Evolutionary conservation across 176 grass and related monocot genomes (phyloP), one percentile per base, ranked within the genome.

Genomic region (Lolium rigidum): DNA sequence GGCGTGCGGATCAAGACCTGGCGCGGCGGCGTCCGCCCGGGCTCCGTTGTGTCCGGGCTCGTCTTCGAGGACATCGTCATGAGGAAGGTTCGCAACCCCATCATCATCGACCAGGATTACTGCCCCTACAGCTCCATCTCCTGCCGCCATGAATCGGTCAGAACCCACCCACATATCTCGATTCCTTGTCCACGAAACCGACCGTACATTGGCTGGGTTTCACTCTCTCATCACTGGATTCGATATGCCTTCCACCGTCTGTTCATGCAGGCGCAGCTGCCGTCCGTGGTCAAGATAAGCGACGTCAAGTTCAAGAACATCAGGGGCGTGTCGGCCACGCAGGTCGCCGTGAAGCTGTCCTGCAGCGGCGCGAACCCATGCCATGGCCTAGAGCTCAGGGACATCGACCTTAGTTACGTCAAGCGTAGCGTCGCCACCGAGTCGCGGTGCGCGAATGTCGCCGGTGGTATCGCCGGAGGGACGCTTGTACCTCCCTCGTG

Each of bases 61-160:
- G 54, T 92, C 8, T 92, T 89, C 79, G 87, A 92, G 66, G 90
- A 89, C 83, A 92, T 92, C 55, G 74, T 86, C 5, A 92, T 89
- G 90, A 50, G 66, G 26, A 51, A 24, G 16, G 90, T 92, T 9
- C 83, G 60, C 16, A 92, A 92, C 72, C 87, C 83, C 7, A 92
- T 92, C 74, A 76, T 92, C 74, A 92, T 92, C 21, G 87, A 92
- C 80, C 87, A 92, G 86, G 84, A 92, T 20, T 92, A 89, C 83
- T 92, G 90, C 79, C 83, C 90, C 47, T 92, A 92, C 79, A 22
- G 57, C 63, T 83, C 79, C 15, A 76, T 14, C 48, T 76, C 73
- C 73, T 76, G 73, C 73, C 88, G 86, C 77, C 82, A 55, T 17
- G 78, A 71, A 7, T 75, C 69, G 50, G 83, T 90, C 5, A 85